Conservation (phyloP, 179 eudicot species). For the Pouteria campechiana region DNA sequence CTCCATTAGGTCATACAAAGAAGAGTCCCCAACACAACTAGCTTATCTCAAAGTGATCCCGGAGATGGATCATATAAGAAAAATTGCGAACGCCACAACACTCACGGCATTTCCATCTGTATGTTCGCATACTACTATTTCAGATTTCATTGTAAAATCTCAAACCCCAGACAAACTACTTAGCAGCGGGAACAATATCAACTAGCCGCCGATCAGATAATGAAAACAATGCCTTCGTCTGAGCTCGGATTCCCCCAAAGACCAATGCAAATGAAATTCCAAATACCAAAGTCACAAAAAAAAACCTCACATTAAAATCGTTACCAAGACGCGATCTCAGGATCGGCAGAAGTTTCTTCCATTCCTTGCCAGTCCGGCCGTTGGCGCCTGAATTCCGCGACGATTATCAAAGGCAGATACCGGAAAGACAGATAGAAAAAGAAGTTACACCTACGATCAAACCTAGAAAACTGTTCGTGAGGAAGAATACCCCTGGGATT, state of each 20-base stretch:
- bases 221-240: too few relatives aligned
- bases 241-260: too few relatives aligned
- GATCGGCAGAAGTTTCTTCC: slow-evolving; percentile 83
- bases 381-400: slow-evolving; percentile 58
- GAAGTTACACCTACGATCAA: too few relatives aligned
- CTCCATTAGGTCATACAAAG: too few relatives aligned
- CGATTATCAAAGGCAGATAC: not conserved
- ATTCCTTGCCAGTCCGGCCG: slow-evolving; percentile 79
- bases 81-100: not conserved
- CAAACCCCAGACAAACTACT: too few relatives aligned
- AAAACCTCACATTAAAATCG: slow-evolving; percentile 64
- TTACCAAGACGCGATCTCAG: slow-evolving; percentile 74
- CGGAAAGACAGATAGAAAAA: not conserved
- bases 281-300: not conserved
- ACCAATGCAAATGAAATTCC: too few relatives aligned
- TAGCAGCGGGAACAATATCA: too few relatives aligned
- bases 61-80: not conserved
- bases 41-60: not conserved
- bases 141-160: too few relatives aligned
- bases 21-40: slow-evolving; percentile 2
- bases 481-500: slow-evolving; percentile 57
- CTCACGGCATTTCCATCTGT: too few relatives aligned
- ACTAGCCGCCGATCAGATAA: too few relatives aligned
- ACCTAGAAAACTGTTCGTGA: slow-evolving; percentile 1
- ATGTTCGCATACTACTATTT: too few relatives aligned